Conservation (phyloP, 2,329 filamentous ascomycete species). For the Neophaeococcomyces mojaviensis region DNA sequence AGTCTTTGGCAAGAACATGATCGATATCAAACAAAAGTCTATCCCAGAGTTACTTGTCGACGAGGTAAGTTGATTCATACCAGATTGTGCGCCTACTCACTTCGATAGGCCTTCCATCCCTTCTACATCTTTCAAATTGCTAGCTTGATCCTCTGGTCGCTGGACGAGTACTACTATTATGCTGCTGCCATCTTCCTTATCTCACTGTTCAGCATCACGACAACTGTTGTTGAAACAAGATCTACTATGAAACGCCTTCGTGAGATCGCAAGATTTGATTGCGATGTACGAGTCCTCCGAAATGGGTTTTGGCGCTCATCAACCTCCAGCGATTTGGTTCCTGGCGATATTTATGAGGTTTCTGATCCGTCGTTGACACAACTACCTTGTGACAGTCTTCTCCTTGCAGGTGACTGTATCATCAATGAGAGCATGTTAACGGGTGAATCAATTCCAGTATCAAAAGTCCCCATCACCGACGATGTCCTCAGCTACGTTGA, state of each 20-base stretch:
- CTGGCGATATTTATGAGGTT: constrained; percentile 93
- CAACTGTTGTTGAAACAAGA: constrained; percentile 83
- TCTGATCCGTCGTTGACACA: constrained; percentile 84
- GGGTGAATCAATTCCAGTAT: constrained; percentile 91
- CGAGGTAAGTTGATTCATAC: constrained; percentile 50
- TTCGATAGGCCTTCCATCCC: constrained; percentile 71
- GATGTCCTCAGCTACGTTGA: constrained; percentile 70
- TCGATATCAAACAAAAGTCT: constrained; percentile 88
- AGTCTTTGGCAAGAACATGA: constrained; percentile 83
- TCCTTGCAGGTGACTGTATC: constrained; percentile 91
- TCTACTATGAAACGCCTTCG: constrained; percentile 84
- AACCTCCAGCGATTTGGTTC: constrained; percentile 78
- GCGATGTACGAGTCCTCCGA: constrained; percentile 84
- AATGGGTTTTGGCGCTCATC: constrained; percentile 94
- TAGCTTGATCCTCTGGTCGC: constrained; percentile 85
- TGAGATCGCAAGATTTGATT: constrained; percentile 91
- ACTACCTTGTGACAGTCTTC: constrained; percentile 83
- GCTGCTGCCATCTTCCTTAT: constrained; percentile 91
- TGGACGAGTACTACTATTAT: constrained; percentile 98
- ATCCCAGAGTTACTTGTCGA: constrained; percentile 76
- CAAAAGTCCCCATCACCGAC: constrained; percentile 77
- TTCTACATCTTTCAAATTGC: constrained; percentile 98
- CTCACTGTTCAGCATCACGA: constrained; percentile 82
- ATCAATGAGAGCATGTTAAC: constrained; percentile 99
- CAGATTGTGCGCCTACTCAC: background rate